phyloP scores from a whole-genome alignment of 2,329 filamentous ascomycete genomes.

The Fusarium sp. region DNA sequence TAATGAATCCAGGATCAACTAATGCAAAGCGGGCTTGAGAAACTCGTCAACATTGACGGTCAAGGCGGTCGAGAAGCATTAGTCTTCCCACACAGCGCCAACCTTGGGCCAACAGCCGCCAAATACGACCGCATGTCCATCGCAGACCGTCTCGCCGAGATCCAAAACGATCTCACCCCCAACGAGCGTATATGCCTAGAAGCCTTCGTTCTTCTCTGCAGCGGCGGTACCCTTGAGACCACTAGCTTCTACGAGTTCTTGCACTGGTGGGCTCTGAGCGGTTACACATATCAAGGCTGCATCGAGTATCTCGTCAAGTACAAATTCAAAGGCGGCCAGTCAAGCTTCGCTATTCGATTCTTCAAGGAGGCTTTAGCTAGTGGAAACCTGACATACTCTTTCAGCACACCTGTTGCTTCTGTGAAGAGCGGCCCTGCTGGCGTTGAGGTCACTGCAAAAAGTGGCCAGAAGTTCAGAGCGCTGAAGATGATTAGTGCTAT shows the following conservation, averaged over 20 bases:
- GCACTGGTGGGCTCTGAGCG: conserved; percentile 58
- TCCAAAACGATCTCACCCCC: conserved; percentile 50
- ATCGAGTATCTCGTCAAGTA: conserved; percentile 53
- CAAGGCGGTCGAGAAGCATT: conserved; percentile 47
- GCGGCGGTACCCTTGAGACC: conserved; percentile 53
- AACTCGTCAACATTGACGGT: conserved; percentile 59
- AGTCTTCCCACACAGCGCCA: conserved; percentile 52
- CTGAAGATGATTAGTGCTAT: conserved; percentile 53
- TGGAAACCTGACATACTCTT: conserved; percentile 52
- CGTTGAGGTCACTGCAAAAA: conserved; percentile 48
- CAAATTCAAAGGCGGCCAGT: conserved; percentile 56
- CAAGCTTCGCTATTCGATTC: conserved; percentile 55
- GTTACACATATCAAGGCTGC: conserved; percentile 52
- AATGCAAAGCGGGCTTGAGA: conserved; percentile 48
- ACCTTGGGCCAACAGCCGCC: conserved; percentile 45
- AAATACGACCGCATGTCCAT: conserved; percentile 53
- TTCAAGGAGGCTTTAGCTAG: conserved; percentile 54
- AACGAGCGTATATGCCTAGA: conserved; percentile 54
- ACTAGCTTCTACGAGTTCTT: conserved; percentile 58
- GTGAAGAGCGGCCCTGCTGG: conserved; percentile 43
- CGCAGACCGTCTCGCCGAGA: conserved; percentile 53
- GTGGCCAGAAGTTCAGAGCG: conserved; percentile 43
- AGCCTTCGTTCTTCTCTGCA: conserved; percentile 53
- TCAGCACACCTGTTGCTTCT: conserved; percentile 49
- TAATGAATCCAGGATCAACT: conserved; percentile 35